These are phyloP conservation scores for Sordariomycetes sp. DNA, from an alignment of 2,329 filamentous ascomycete species.

Conservation along the genomic window DNA sequence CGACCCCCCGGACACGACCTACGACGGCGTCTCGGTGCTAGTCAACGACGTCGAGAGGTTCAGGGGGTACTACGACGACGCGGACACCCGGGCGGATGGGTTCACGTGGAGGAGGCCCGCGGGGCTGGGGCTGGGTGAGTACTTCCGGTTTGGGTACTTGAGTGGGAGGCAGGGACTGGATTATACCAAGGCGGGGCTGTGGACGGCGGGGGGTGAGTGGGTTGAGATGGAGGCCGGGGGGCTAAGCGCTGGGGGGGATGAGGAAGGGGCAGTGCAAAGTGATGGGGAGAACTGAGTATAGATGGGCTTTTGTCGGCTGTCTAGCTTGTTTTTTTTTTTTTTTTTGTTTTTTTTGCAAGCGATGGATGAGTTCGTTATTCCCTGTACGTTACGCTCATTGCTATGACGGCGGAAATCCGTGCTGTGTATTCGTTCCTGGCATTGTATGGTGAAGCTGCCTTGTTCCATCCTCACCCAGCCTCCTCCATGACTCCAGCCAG, in stretches of 20 bases:
- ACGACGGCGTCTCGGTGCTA: slow-evolving; percentile 65
- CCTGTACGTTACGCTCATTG: neutral
- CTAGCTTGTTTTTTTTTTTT: neutral
- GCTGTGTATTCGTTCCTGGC: neutral
- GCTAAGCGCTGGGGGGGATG: slow-evolving; percentile 24
- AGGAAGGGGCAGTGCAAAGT: slow-evolving; percentile 10
- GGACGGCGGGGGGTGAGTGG: slow-evolving; percentile 54
- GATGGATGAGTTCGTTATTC: neutral
- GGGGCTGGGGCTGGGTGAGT: slow-evolving; percentile 41
- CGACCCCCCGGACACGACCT: slow-evolving; percentile 29
- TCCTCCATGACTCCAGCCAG: neutral
- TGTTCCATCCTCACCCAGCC: neutral
- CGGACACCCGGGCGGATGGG: slow-evolving; percentile 22
- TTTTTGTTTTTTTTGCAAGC: neutral
- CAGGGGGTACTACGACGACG: slow-evolving; percentile 53
- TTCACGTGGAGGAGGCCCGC: slow-evolving; percentile 48
- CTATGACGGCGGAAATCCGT: neutral
- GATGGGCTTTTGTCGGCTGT: neutral
- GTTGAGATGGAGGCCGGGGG: slow-evolving; percentile 49
- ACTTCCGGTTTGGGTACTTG: slow-evolving; percentile 68
- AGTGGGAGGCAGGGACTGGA: slow-evolving; percentile 50
- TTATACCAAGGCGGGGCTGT: slow-evolving; percentile 64
- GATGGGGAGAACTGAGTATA: neutral
- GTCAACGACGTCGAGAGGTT: slow-evolving; percentile 81
- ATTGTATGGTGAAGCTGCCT: neutral